Conservation (phyloP, 768 basidiomycete genomes). For the Leccinellum luteum region DNA sequence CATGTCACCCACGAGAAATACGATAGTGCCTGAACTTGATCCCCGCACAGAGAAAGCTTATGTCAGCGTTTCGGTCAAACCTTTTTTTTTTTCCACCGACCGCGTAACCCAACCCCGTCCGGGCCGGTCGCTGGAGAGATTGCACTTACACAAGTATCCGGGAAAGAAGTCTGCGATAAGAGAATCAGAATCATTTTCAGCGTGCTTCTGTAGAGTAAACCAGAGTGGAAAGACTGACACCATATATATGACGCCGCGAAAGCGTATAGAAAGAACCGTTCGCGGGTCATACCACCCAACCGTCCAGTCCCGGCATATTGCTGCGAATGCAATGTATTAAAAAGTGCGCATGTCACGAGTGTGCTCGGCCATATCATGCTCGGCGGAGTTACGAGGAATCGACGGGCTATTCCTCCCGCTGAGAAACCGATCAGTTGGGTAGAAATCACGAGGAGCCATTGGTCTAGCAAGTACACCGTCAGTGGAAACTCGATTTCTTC, state of each 20-base stretch:
- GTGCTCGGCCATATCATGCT: slow-evolving; percentile 74
- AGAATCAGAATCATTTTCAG: slow-evolving; percentile 8
- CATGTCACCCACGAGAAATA: slow-evolving; percentile 61
- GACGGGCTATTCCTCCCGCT: slow-evolving; percentile 69
- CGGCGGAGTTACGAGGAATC: slow-evolving; percentile 65
- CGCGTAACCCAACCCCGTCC: background rate
- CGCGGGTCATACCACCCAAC: slow-evolving; percentile 64
- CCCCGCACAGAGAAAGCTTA: slow-evolving; percentile 12
- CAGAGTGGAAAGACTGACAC: slow-evolving; percentile 40
- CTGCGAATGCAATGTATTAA: slow-evolving; percentile 76
- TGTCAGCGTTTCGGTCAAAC: background rate
- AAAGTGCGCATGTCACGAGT: slow-evolving; percentile 69
- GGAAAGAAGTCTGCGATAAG: slow-evolving; percentile 38
- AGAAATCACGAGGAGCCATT: slow-evolving; percentile 77
- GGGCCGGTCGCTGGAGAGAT: background rate
- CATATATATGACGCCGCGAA: slow-evolving; percentile 57
- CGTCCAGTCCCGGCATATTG: slow-evolving; percentile 62
- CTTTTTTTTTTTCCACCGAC: background rate
- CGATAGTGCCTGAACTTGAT: slow-evolving; percentile 44
- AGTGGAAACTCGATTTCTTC: slow-evolving; percentile 1
- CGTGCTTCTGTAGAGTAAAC: background rate
- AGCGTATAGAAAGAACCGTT: slow-evolving; percentile 71
- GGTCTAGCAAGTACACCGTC: slow-evolving; percentile 43
- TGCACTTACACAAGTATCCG: slow-evolving; percentile 40
- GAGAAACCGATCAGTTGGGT: slow-evolving; percentile 82